A percentile compares a stretch with the other conserved stretches of the same genome.
Conservation (phyloP, 805 yeast species). For the Saturnispora gosingensis region DNA sequence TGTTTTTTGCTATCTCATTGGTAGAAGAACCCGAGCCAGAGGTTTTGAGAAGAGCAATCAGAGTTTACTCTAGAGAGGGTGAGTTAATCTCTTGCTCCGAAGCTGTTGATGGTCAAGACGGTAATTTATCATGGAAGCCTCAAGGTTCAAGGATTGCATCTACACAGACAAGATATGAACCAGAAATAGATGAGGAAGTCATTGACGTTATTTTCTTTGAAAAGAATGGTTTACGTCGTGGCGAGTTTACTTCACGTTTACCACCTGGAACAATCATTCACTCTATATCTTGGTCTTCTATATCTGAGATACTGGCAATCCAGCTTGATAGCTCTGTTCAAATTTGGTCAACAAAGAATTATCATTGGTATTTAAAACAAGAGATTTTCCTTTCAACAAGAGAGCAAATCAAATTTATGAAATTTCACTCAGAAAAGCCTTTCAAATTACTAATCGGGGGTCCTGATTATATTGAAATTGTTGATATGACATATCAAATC, state of each 20-base stretch:
- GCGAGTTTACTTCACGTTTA: constrained; percentile 66
- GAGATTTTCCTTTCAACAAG: constrained; percentile 38
- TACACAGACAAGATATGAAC: constrained; percentile 53
- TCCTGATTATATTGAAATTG: constrained; percentile 40
- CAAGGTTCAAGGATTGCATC: constrained; percentile 83
- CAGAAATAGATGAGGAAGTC: constrained; percentile 36
- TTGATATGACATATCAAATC: constrained; percentile 57
- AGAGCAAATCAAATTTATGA: constrained; percentile 34
- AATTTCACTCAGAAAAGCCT: constrained; percentile 90
- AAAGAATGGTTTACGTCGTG: constrained; percentile 86
- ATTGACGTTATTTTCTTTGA: constrained; percentile 72
- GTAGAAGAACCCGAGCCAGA: constrained; percentile 39
- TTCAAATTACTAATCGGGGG: constrained; percentile 63
- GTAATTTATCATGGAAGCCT: constrained; percentile 76
- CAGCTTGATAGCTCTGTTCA: constrained; percentile 56
- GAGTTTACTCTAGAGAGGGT: constrained; percentile 70
- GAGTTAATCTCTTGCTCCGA: constrained; percentile 83
- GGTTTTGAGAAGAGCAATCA: constrained; percentile 58
- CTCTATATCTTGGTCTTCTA: constrained; percentile 68
- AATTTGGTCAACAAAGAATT: constrained; percentile 85
- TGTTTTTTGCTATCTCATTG: constrained; percentile 61
- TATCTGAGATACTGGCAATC: constrained; percentile 70
- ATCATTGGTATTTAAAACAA: constrained; percentile 92
- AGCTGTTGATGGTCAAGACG: constrained; percentile 78
- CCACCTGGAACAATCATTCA: constrained; percentile 40